These are phyloP conservation scores for Hypoxylon fuscum DNA, from an alignment of 495 filamentous ascomycete species.

Conservation along the genomic window DNA sequence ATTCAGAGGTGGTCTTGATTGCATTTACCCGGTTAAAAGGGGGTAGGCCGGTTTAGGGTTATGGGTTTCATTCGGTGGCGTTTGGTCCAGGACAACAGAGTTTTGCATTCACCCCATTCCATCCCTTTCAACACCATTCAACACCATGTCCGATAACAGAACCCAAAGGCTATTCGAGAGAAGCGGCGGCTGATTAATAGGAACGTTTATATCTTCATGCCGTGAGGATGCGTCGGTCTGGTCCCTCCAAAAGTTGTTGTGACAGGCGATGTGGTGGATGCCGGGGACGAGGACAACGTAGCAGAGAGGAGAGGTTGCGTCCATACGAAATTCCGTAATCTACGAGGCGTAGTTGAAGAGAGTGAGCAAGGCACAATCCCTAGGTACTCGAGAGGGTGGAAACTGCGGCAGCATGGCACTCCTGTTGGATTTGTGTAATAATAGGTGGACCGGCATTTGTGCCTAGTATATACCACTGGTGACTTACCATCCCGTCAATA, in stretches of 20 bases:
- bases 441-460: slow-evolving; percentile 8
- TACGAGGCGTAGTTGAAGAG: neutral
- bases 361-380: neutral
- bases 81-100: slow-evolving; percentile 14
- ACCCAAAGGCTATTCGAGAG: slow-evolving; percentile 2
- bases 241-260: neutral
- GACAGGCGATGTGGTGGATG: neutral
- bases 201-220: neutral
- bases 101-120: slow-evolving; percentile 24
- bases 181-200: slow-evolving; percentile 1
- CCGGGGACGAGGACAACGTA: neutral
- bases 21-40: slow-evolving; percentile 36
- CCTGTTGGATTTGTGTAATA: slow-evolving; percentile 27
- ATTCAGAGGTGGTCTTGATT: slow-evolving; percentile 25
- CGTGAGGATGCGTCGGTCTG: neutral
- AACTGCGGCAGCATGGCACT: neutral
- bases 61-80: slow-evolving; percentile 20
- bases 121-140: slow-evolving; percentile 13
- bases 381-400: neutral
- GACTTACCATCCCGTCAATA: slow-evolving; percentile 25
- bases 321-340: neutral
- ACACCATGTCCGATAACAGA: slow-evolving; percentile 11
- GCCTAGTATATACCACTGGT: slow-evolving; percentile 22
- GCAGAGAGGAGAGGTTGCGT: neutral
- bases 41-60: slow-evolving; percentile 16